Base-by-base conservation (phyloP, 2,329 filamentous ascomycete genomes). In the Penicillium brevicompactum region DNA sequence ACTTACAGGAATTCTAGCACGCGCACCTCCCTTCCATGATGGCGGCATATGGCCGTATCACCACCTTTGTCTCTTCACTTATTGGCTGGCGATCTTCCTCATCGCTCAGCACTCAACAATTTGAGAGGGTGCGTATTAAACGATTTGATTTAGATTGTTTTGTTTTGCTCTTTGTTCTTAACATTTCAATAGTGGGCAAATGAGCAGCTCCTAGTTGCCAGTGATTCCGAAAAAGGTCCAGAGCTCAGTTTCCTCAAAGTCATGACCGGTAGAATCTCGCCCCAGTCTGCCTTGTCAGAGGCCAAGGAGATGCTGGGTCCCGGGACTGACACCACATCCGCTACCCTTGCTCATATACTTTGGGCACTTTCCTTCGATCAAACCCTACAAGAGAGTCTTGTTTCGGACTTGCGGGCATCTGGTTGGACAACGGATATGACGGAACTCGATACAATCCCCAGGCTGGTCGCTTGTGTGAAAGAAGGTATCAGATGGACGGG, bases 401-500 rank as follows among this genome's bases (percentile, higher is more conserved):
- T 14, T 14, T 34, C 31, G 10, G 31, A 34, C 9, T 11, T 34
- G 13, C 10, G 10, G 31, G 9, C 5, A 10, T 34, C 31, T 34
- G 31, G 13, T 11, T 34, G 31, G 31, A 11, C 31, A 11, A 34
- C 31, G 11, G 31, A 34, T 34, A 34, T 34, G 31, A 11, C 10
- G 5, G 10, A 11, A 2, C 13, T 34, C 10, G 54, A 56, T 13
- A 31, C 40, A 3, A 22, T 56, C 31, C 54, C 49, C 5, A 47
- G 22, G 18, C 22, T 56, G 16, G 30, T 32, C 4, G 54, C 50
- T 7, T 56, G 54, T 32, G 50, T 56, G 4, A 56, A 52, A 46
- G 54, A 56, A 44, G 54, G 54, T 3, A 53, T 56, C 24, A 43
- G 54, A 40, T 56, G 54, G 54, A 49, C 54, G 5, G 54, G 54